Base-by-base conservation (phyloP, 306 rosid species). In the Myrica gale region DNA sequence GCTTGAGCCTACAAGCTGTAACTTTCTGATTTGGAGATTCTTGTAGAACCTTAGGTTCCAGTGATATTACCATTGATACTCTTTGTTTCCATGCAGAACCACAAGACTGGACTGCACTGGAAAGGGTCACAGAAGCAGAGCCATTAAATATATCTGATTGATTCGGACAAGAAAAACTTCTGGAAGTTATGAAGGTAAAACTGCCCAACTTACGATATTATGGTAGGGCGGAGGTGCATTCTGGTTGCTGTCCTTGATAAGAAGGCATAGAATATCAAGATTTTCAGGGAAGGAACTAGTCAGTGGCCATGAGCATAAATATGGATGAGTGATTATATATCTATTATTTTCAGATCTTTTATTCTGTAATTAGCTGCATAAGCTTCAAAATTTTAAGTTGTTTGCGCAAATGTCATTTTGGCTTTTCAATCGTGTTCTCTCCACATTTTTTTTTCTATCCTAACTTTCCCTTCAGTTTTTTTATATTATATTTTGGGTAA, bases 81-180 rank as follows among this genome's bases (percentile, higher is more conserved):
- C 26, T 61, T 16, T 61, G 16, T 61, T 32, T 61, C 19, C 43
- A 9, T 77, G 77, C 92, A 95, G 98, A 90, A 85, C 52, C 82
- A 41, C 92, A 73, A 87, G 89, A 87, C 67, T 82, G 97, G 97
- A 79, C 32, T 12, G 61, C 78, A 76, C 17, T 80, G 91, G 98
- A 90, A 73, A 90, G 93, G 88, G 95, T 88, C 66, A 58, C 74
- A 1, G 97, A 95, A 80, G 81, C 89, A 47, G 96, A 93, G 79
- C 96, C 98, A 11, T 78, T 93, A 63, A 90, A 26, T 26, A 81
- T 87, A 68, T 90, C 71, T 93, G 84, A 85, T 62, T 74, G 76
- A 79, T 50, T 72, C 72, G 69, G n/a, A 44, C 60, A 45, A 51
- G 79, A 76, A 76, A 9, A 73, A 63, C n/a, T 39, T 61, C 67